phyloP scores from a whole-genome alignment of 345 rosid species.

The Melaleuca quinquenervia region DNA sequence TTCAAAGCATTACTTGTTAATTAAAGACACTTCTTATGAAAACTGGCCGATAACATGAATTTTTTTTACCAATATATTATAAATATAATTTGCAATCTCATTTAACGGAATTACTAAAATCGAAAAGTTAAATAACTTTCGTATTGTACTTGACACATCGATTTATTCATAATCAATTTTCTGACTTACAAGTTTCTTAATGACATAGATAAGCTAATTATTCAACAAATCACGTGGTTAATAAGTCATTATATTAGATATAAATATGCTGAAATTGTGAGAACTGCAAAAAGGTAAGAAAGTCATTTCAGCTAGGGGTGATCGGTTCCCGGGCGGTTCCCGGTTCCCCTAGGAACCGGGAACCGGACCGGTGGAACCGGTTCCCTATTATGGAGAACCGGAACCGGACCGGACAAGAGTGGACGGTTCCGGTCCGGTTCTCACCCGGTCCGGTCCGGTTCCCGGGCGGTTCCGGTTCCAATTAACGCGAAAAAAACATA shows the following conservation, averaged over 20 bases:
- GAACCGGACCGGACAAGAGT: too few species aligned
- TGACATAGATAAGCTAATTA: not conserved
- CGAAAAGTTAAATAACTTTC: not conserved
- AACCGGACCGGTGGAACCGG: too few species aligned
- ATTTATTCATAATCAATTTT: not conserved
- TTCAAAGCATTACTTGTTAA: not conserved
- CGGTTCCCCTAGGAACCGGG: too few species aligned
- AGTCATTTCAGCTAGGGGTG: not conserved
- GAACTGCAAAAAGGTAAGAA: not conserved
- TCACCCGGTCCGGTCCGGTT: too few species aligned
- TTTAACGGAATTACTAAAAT: not conserved
- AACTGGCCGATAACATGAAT: not conserved
- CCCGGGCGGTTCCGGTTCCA: too few species aligned
- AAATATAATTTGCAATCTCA: not conserved
- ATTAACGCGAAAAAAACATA: too few species aligned
- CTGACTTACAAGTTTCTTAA: not conserved
- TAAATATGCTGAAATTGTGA: not conserved
- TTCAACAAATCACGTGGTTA: not conserved
- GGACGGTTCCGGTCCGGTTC: too few species aligned
- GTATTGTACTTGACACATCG: rapidly evolving
- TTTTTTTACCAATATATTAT: not conserved
- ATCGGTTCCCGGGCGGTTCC: too few species aligned
- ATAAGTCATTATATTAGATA: not conserved
- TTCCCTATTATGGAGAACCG: too few species aligned
- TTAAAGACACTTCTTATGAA: not conserved